Evolutionary conservation across 164 flowering plant genomes (phyloP).

Genomic region (Vitis cinerea): DNA sequence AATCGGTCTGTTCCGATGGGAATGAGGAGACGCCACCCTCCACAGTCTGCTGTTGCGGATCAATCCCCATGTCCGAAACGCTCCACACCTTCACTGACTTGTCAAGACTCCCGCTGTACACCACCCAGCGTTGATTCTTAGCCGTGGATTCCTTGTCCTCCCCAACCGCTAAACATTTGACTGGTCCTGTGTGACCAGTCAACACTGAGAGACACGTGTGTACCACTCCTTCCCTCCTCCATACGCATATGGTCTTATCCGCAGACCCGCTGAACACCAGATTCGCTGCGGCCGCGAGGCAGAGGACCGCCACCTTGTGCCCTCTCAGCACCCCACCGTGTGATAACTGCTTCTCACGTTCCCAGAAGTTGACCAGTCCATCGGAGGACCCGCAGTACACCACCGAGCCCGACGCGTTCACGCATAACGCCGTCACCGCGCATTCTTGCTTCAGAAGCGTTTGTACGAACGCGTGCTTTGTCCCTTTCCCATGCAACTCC

Average conservation of each 20-base stretch:
- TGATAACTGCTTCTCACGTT: slow-evolving; percentile 44
- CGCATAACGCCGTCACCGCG: slow-evolving; percentile 75
- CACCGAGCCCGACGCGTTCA: slow-evolving; percentile 31
- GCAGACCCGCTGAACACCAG: slow-evolving; percentile 78
- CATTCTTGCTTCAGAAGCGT: slow-evolving; percentile 62
- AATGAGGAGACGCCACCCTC: neutral
- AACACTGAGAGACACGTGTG: slow-evolving; percentile 73
- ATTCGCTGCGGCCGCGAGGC: slow-evolving; percentile 61
- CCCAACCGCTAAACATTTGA: slow-evolving; percentile 72
- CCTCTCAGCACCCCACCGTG: slow-evolving; percentile 78
- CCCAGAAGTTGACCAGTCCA: slow-evolving; percentile 83
- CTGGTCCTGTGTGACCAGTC: slow-evolving; percentile 82
- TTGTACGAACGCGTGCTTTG: slow-evolving; percentile 42
- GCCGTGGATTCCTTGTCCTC: slow-evolving; percentile 33
- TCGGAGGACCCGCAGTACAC: slow-evolving; percentile 84
- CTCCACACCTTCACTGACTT: slow-evolving; percentile 88
- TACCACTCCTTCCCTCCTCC: slow-evolving; percentile 53
- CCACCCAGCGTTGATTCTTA: slow-evolving; percentile 42
- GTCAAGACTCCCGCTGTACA: slow-evolving; percentile 85
- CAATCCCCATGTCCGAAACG: slow-evolving; percentile 50
- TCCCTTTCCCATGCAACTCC: slow-evolving; percentile 44
- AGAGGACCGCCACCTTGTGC: slow-evolving; percentile 77
- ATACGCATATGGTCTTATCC: slow-evolving; percentile 81
- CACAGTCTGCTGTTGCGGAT: slow-evolving; percentile 24
- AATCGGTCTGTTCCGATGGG: slow-evolving; percentile 9